These are phyloP conservation scores for Spatholobus suberectus DNA, from an alignment of 306 rosid genomes.

Conservation along the genomic window DNA sequence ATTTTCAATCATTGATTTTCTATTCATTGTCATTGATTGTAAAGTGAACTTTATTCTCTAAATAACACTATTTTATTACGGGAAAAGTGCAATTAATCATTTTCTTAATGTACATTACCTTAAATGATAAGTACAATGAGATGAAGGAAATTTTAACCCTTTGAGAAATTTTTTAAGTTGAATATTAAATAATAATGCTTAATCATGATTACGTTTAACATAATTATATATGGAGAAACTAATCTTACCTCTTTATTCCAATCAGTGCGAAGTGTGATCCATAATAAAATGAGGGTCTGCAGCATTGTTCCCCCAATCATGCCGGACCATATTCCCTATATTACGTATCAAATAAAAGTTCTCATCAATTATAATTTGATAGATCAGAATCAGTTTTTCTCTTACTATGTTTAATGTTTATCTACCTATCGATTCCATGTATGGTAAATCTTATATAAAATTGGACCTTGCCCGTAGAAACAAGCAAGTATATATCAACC, in stretches of 20 bases:
- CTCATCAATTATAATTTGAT: neutral
- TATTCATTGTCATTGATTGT: no score
- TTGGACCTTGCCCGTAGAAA: neutral
- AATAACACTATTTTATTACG: no score
- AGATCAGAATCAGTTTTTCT: neutral
- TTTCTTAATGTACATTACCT: no score
- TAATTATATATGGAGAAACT: neutral
- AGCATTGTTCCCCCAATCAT: constrained; percentile 77
- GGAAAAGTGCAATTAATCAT: no score
- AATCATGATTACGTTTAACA: no score
- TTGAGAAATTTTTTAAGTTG: no score
- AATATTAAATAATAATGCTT: no score
- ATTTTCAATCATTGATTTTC: no score
- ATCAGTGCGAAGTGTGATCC: constrained; percentile 71
- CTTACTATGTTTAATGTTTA: neutral
- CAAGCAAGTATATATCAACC: neutral
- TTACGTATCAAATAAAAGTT: neutral
- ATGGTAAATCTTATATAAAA: neutral
- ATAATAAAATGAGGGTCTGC: constrained; percentile 69
- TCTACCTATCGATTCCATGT: neutral
- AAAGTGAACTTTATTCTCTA: no score
- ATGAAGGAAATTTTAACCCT: no score
- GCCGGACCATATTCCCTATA: constrained; percentile 83
- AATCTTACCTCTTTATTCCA: constrained; percentile 68
- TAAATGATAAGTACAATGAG: no score